Evolutionary conservation across 2,329 filamentous ascomycete species (phyloP), one percentile per base, ranked within the genome.

Genomic region (Mycosphaerella arachidis): DNA sequence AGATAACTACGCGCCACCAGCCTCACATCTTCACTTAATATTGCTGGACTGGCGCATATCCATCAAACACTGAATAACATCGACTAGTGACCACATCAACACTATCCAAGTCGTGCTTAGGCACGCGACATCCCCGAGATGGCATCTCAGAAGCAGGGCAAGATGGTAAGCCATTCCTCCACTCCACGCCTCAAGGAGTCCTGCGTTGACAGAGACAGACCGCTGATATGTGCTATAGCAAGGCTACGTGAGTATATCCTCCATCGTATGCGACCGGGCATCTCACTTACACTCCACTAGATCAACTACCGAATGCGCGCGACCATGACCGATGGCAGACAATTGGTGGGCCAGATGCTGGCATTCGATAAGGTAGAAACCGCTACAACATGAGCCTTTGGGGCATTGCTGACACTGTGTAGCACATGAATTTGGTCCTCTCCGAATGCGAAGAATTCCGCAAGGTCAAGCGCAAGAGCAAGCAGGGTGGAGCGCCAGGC

Each of bases 231-330:
- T 61, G 55, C 53, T 74, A 58, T 77, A 87, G 85, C 81, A 84
- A 84, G 86, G 86, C 74, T 80, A 86, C 74, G 84, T 87, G 81
- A 79, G 83, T 78, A 60, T 61, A 66, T 58, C 67, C 66, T 66
- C 58, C 48, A 51, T 29, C 29, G 9, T 12, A 60, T 52, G 51
- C 46, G 24, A 18, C 29, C 24, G 56, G 20, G 30, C 27, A 48
- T 40, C 40, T 52, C 56, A 63, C 67, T 68, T 62, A 71, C 62
- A 60, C 10, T 46, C 27, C 29, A 48, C 24, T 66, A 97, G 94
- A 96, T 99, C 84, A 97, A 99, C 82, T 97, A 96, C 83, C 91
- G 93, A 78, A 97, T 99, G 92, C 89, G 93, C 75, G 89, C 97
- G 66, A 97, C 92, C 58, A 84, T 99, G 76, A 91, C 91, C 73